Base-by-base conservation (phyloP, 768 basidiomycete species). In the Podaxis sp. region DNA sequence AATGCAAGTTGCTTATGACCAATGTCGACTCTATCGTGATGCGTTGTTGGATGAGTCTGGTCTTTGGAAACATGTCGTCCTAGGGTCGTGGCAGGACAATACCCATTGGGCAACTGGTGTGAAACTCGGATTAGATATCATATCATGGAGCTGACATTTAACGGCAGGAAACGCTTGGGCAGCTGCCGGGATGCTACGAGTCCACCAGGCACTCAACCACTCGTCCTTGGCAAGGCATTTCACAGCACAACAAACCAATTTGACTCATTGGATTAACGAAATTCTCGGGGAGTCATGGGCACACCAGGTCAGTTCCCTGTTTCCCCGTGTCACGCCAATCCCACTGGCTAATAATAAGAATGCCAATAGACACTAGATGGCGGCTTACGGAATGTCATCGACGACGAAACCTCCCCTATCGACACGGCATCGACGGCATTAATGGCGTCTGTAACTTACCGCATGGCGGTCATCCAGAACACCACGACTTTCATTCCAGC, bases 111-210 rank as follows among this genome's bases (percentile, higher is more conserved):
- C 80, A 2, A 87, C 87, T 59, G 87, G 87, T 75, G 57, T 38
- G 66, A 38, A 19, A 15, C 15, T 24, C 28, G 19, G 3, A 59
- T 24, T 53, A 22, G 13, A 17, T 51, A 51, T 51, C 9, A 57
- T 61, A 48, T 64, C n/a, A 26, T 28, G 4, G 30, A 46, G 26
- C 48, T 22, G 33, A 22, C 1, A 4, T 9, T 12, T 49, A n/a
- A 49, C 48, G 8, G 52, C 49, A 83, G 83, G 83, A 3, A 89
- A 89, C 68, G 88, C 74, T 1, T 89, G 88, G 88, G 88, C 86
- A 0, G 86, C 87, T 2, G 82, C 82, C 0, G 87, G 88, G 3
- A 85, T 87, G 82, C 72, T 86, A 26, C 79, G 86, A 6, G 87
- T 88, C 2, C 71, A 84, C 9, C 76, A 79, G 48, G 87, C 84